Base-by-base conservation (phyloP, 306 rosid genomes). In the Fragaria vesca region DNA sequence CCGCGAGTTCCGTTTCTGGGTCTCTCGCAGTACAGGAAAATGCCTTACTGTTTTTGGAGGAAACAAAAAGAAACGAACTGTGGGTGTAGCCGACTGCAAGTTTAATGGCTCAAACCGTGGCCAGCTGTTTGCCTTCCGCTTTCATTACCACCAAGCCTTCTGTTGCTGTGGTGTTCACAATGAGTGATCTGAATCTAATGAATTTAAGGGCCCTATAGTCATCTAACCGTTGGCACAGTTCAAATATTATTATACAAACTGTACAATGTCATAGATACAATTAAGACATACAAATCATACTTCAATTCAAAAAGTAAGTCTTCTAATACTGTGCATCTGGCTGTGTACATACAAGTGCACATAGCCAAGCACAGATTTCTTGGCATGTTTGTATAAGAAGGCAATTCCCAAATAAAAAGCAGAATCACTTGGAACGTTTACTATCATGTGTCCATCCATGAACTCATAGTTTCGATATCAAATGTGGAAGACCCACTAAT, bases 61-160 rank as follows among this genome's bases (percentile, higher is more conserved):
- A 13, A 73, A 67, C 12, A 61, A 40, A 38, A 63, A 61, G 18
- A 79, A 79, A 69, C 47, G 65, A 69, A 60, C 12, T 6, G 78
- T 85, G 61, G 84, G 86, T 26, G 76, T 73, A 38, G 81, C 78
- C 0, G 72, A 85, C 24, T 82, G 86, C 88, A 85, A 77, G 69
- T 76, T 79, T 77, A 81, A 85, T 61, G 82, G 84, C 55, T 75
- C 86, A 58, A 76, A 82, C 66, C 79, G 81, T 0, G 28, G 20
- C 61, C 80, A 81, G 74, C 83, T 81, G 18, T 82, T 81, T 69
- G 84, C 86, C 54, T 78, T 85, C 80, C 88, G 86, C 69, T 85
- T 75, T 67, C 88, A 85, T 68, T 85, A 81, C 76, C 83, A 81
- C 81, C 63, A 85, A 30, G 88, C 85, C n/a, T 85, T 85, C 63